Evolutionary conservation across 352 stramenopile species (phyloP).

Genomic region (Globisporangium emineosum): DNA sequence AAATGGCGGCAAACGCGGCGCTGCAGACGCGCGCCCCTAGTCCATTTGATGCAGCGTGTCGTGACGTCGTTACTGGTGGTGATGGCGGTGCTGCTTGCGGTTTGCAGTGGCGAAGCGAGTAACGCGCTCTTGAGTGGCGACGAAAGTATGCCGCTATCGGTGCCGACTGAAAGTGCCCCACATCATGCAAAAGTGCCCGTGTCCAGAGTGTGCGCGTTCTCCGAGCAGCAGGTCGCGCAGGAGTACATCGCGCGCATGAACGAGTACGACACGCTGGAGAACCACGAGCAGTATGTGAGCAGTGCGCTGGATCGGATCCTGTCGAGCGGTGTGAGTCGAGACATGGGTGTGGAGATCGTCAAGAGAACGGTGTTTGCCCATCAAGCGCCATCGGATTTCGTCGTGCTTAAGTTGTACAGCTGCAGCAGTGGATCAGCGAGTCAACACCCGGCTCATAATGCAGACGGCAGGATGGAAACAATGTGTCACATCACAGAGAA

Average conservation of each 20-base stretch:
- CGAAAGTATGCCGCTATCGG: background rate
- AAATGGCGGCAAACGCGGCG: background rate
- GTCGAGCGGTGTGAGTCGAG: background rate
- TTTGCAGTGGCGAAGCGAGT: background rate
- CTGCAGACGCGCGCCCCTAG: background rate
- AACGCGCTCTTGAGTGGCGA: background rate
- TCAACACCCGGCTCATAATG: background rate
- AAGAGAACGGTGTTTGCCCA: constrained; percentile 25
- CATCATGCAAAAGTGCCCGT: background rate
- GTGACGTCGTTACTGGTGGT: constrained; percentile 1
- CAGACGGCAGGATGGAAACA: background rate
- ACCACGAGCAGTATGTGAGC: constrained; percentile 36
- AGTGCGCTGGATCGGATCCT: constrained; percentile 13
- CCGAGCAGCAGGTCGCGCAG: constrained; percentile 25
- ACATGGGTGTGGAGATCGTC: constrained; percentile 15
- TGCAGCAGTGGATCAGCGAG: constrained; percentile 19
- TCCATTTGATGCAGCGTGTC: background rate
- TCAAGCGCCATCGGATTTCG: constrained; percentile 59
- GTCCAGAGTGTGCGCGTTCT: constrained; percentile 32
- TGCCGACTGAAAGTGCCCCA: background rate
- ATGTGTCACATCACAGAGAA: constrained; percentile 28
- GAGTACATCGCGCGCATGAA: constrained; percentile 42
- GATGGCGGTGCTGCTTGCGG: background rate
- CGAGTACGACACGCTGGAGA: constrained; percentile 24
- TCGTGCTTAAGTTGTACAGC: constrained; percentile 45